phyloP scores from a whole-genome alignment of 2,329 filamentous ascomycete species.

The Penicillium sumatraense region DNA sequence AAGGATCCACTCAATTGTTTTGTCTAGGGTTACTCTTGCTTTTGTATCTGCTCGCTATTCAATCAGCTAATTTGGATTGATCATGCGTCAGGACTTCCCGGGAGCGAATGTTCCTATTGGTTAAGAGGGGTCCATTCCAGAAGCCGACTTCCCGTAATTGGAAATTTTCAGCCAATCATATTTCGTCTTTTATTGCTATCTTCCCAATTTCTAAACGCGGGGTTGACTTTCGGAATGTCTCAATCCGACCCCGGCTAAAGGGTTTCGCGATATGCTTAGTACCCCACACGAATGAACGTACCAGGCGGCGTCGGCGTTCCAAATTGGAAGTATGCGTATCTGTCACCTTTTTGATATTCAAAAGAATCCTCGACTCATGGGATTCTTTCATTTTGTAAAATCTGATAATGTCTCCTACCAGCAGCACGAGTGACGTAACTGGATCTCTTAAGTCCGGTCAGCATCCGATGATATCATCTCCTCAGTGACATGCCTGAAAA shows the following conservation, averaged over 20 bases:
- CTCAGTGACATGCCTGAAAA: background rate
- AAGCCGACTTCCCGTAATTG: background rate
- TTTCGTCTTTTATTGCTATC: background rate
- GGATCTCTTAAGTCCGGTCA: background rate
- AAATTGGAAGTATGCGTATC: no score
- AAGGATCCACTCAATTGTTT: background rate
- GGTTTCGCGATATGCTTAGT: background rate
- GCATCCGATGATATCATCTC: background rate
- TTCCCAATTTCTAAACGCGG: conserved; percentile 9
- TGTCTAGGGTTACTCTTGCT: background rate
- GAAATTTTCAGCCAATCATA: conserved; percentile 7
- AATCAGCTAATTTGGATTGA: conserved; percentile 6
- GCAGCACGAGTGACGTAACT: background rate
- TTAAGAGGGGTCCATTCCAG: background rate
- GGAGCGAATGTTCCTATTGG: conserved; percentile 16
- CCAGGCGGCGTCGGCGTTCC: background rate
- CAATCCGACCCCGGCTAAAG: conserved; percentile 10
- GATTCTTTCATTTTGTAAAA: background rate
- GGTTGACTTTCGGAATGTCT: conserved; percentile 11
- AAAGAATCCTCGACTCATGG: no score
- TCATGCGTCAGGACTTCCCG: conserved; percentile 1
- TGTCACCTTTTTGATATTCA: no score
- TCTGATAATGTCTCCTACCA: background rate
- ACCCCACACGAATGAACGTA: background rate
- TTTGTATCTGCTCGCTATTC: conserved; percentile 1